Evolutionary conservation across 805 yeast genomes (phyloP).

Genomic region (Wickerhamiella siamensis): DNA sequence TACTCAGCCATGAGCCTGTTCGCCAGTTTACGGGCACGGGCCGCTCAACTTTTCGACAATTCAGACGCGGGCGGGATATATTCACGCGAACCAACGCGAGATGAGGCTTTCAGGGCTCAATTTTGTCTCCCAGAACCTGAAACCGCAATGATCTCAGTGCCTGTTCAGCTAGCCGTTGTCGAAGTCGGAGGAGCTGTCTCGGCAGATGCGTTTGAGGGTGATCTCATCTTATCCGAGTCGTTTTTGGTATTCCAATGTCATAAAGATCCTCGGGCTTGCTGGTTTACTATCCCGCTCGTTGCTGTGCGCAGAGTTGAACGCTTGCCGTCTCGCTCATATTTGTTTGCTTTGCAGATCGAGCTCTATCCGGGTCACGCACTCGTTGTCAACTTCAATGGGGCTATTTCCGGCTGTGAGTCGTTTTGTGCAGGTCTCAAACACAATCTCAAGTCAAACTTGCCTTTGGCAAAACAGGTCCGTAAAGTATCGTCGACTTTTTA

Average conservation of each 20-base stretch:
- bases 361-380: constrained; percentile 53
- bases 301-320: constrained; percentile 77
- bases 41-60: constrained; percentile 15
- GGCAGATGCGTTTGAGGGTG: constrained; percentile 38
- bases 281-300: constrained; percentile 57
- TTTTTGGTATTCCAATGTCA: constrained; percentile 62
- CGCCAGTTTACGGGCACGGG: constrained; percentile 14
- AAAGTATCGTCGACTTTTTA: constrained; percentile 57
- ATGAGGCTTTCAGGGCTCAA: constrained; percentile 54
- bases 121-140: constrained; percentile 64
- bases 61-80: constrained; percentile 14
- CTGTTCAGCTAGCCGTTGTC: constrained; percentile 42
- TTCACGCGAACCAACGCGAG: constrained; percentile 36
- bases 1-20: constrained; percentile 19
- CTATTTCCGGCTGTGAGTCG: constrained; percentile 62
- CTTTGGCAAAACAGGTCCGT: constrained; percentile 41
- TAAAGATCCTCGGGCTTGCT: constrained; percentile 53
- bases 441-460: constrained; percentile 46
- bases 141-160: constrained; percentile 44
- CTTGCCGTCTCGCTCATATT: constrained; percentile 58
- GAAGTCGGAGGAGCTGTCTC: constrained; percentile 7
- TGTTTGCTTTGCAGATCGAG: constrained; percentile 61
- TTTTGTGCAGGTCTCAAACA: constrained; percentile 59
- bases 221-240: constrained; percentile 57
- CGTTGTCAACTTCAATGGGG: constrained; percentile 61